Evolutionary conservation across 169 alveolate genomes (phyloP).

Genomic region (Plasmodium fragile): DNA sequence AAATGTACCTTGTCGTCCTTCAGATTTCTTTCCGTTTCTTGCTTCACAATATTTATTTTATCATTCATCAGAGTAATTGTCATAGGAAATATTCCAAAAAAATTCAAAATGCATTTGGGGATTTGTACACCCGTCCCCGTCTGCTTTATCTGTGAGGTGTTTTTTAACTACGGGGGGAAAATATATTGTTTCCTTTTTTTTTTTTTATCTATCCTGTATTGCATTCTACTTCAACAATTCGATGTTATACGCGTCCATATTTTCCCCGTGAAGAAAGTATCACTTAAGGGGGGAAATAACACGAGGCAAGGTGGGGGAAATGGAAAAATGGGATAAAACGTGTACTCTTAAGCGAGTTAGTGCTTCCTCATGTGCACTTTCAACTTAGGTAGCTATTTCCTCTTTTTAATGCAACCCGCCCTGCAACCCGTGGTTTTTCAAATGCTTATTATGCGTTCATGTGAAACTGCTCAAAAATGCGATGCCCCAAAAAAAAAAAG

Average conservation of each 20-base stretch:
- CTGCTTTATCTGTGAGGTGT: background rate
- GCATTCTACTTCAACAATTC: background rate
- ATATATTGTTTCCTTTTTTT: background rate
- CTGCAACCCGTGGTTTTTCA: background rate
- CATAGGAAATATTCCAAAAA: background rate
- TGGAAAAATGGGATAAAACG: background rate
- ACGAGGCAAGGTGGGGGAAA: background rate
- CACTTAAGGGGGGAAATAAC: background rate
- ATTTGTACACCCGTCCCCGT: background rate
- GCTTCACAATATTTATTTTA: background rate
- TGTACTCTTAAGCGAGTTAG: background rate
- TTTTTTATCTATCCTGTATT: background rate
- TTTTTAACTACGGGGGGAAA: background rate
- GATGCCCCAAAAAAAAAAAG: background rate
- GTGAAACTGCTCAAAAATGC: background rate
- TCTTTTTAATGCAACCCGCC: background rate
- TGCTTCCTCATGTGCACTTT: background rate
- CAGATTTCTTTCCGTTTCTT: background rate
- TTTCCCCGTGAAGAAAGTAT: background rate
- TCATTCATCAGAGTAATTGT: background rate
- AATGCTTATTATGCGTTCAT: background rate
- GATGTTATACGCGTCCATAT: background rate
- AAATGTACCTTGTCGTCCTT: background rate
- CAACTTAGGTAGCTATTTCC: background rate
- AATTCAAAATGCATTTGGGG: background rate